Evolutionary conservation across 306 rosid genomes (phyloP), one percentile per base, ranked within the genome.

Genomic region (Vigna angularis): DNA sequence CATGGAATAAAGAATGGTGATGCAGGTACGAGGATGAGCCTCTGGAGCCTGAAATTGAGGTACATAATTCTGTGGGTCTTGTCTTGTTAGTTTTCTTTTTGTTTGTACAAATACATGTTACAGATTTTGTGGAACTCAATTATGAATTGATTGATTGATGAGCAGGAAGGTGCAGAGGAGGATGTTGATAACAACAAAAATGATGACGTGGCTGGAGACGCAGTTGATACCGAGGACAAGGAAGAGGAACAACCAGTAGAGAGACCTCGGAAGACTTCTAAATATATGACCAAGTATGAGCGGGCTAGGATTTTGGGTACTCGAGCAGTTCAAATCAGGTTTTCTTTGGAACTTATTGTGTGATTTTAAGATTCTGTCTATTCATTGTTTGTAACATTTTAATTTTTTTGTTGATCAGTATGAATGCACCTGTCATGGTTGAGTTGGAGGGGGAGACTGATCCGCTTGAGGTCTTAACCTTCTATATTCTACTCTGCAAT

Each of bases 361-460:
- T 16, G 2, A n/a, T 26, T 40, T 11, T 48, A 64, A 17, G 5
- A 4, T 61, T 83, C 9, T 16, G 1, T 26, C 36, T 13, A 9
- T 70, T 38, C 30, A 11, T 45, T 73, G 50, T 55, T 42, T 42
- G 47, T 58, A 28, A 71, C 47, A 45, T 70, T 16, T 64, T 63
- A 26, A 16, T 9, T 59, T 80, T 32, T 1, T 68, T 56, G 72
- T 20, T 81, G 76, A 36, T 64, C 97, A 90, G 98, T 84, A 91
- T 94, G 98, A 94, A 94, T 72, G 97, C 97, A 24, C 98, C 98
- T 81, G 94, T 94, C 16, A 91, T 94, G 98, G 98, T 92, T 0
- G 97, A 92, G 91, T 86, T 94, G 86, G 94, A 91, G 85, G 96
- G 98, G 24, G 98, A 94, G 78, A 94, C 94, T 34, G 98, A 94